Evolutionary conservation across 306 rosid genomes (phyloP), one percentile per base, ranked within the genome.

Genomic region (Arachis stenosperma): DNA sequence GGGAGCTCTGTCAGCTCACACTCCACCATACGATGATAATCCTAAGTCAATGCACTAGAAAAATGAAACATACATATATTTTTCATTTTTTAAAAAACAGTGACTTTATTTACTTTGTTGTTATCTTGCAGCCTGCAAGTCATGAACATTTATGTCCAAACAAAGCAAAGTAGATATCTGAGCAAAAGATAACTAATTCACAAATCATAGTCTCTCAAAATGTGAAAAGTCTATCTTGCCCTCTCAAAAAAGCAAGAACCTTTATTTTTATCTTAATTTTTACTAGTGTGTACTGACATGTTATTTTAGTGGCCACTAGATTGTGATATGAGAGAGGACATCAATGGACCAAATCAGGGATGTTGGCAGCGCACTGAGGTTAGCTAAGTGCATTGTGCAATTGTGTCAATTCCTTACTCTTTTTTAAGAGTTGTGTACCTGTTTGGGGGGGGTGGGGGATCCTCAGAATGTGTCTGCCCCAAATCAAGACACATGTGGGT

Each of bases 401-500:
- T 55, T 51, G 81, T 52, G 75, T 47, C 48, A 71, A 75, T 57
- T 29, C 75, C 8, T 83, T 79, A 55, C 81, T 57, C 74, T 79
- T 53, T 69, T 59, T 69, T 71, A 83, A 71, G 76, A 71, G 67
- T 61, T 47, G 7, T 79, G 84, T 79, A 83, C 75, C 79, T 67
- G 61, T 61, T 81, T 75, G 74, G 37, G 4, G 37, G 37, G 37
- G 37, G 37, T 33, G 37, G 37, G 86, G 86, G 81, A 61, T 66
- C 69, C 61, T 46, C 39, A 65, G 79, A 57, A 69, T 51, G 17
- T 83, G 84, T 78, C 73, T 79, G 82, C 87, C 58, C 82, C 79
- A 83, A 79, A 83, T 79, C 77, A 67, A 70, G 84, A 14, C 61
- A 78, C 67, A 70, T 41, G 40, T 10, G 83, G 83, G 80, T 65